phyloP scores from a whole-genome alignment of 108 stramenopile genomes.

The Chaetoceros muelleri region DNA sequence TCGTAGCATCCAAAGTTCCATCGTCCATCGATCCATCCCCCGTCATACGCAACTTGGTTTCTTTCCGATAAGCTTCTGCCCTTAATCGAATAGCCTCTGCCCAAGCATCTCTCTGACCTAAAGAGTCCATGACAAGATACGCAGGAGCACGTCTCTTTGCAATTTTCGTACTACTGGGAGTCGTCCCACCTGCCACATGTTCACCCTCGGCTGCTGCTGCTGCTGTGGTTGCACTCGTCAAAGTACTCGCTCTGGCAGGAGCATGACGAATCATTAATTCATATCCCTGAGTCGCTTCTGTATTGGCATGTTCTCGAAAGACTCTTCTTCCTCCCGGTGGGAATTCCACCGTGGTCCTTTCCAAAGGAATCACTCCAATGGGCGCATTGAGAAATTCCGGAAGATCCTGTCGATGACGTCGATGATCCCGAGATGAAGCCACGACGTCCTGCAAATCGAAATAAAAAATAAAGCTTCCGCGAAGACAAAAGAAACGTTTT shows the following conservation, averaged over 20 bases:
- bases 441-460: constrained; percentile 41
- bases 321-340: constrained; percentile 78
- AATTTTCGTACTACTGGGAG: neutral
- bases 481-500: constrained; percentile 38
- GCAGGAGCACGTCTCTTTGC: constrained; percentile 14
- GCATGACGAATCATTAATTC: constrained; percentile 52
- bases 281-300: constrained; percentile 63
- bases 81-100: constrained; percentile 47
- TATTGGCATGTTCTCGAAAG: constrained; percentile 81
- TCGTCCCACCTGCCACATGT: constrained; percentile 8
- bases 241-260: too few species aligned
- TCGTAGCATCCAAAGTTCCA: neutral
- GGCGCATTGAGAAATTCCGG: constrained; percentile 35
- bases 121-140: constrained; percentile 55
- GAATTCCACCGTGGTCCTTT: constrained; percentile 46
- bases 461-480: constrained; percentile 65
- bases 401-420: constrained; percentile 19
- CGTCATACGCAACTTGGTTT: constrained; percentile 20
- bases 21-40: neutral
- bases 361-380: constrained; percentile 57
- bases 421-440: constrained; percentile 9
- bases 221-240: constrained; percentile 6
- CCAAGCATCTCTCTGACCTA: constrained; percentile 55
- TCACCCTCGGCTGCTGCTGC: constrained; percentile 1
- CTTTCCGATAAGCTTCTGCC: constrained; percentile 23